These are phyloP conservation scores for Alternaria infectoria DNA, from an alignment of 2,329 filamentous ascomycete species.

Conservation along the genomic window DNA sequence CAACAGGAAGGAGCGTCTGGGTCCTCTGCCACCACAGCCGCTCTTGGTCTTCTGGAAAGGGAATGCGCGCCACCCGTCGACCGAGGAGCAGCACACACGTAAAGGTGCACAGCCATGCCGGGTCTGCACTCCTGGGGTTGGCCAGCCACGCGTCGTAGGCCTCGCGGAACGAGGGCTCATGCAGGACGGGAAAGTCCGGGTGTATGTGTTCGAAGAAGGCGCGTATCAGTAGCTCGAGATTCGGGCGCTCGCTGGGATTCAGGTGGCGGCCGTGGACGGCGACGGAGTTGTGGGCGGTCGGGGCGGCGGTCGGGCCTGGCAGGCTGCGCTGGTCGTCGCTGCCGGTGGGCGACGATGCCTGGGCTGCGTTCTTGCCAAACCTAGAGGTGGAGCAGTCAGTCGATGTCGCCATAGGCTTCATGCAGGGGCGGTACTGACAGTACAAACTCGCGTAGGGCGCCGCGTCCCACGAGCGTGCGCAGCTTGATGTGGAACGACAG, in stretches of 20 bases:
- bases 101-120: slow-evolving; percentile 52
- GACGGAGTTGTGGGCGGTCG: not conserved
- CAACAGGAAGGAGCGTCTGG: slow-evolving; percentile 50
- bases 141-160: slow-evolving; percentile 47
- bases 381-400: not conserved
- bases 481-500: slow-evolving; percentile 53
- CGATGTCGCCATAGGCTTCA: not conserved
- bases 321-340: slow-evolving; percentile 14
- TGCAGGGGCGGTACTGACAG: slow-evolving; percentile 19
- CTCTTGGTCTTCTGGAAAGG: slow-evolving; percentile 48
- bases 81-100: slow-evolving; percentile 52
- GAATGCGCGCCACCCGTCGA: slow-evolving; percentile 42
- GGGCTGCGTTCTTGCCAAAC: slow-evolving; percentile 51
- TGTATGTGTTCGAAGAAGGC: slow-evolving; percentile 53
- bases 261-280: slow-evolving; percentile 23
- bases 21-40: slow-evolving; percentile 52
- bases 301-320: slow-evolving; percentile 31
- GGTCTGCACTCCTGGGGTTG: slow-evolving; percentile 43
- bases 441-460: slow-evolving; percentile 44
- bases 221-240: slow-evolving; percentile 46
- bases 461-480: slow-evolving; percentile 46
- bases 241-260: slow-evolving; percentile 18
- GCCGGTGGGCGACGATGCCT: slow-evolving; percentile 27
- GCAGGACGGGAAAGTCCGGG: slow-evolving; percentile 52
- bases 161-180: slow-evolving; percentile 53